Evolutionary conservation across 2,329 filamentous ascomycete species (phyloP), one percentile per base, ranked within the genome.

Genomic region (Trematosphaeria pertusa): DNA sequence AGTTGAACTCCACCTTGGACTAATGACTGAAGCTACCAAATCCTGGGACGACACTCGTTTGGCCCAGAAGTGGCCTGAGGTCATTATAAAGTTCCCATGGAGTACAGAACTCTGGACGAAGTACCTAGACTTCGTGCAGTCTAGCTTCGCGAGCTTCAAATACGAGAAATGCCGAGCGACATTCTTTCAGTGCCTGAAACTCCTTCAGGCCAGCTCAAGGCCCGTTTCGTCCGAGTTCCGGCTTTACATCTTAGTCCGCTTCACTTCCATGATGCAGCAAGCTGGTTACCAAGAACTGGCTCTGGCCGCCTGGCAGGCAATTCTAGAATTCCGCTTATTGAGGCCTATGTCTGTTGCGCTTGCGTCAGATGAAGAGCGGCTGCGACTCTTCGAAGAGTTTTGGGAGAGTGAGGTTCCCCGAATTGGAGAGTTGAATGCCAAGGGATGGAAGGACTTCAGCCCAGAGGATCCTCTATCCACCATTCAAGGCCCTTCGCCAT

Each of bases 341-440:
- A 77, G 77, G 3, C 85, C 88, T n/a, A 76, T 77, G 4, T 84
- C 86, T 4, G 20, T 43, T 17, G 15, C 26, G 10, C 19, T 40
- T 1, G 1, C 19, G 0, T n/a, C 37, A 22, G 22, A 21, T 1
- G 10, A 18, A 34, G 38, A 55, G 15, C 33, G 31, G 2, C 2
- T 54, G 4, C 32, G 15, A 3, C 31, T 33, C 17, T 88, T 96
- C 51, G 76, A 82, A 37, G 80, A 86, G 2, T 96, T 94, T 54
- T 97, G 94, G 94, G 91, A 96, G 48, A 89, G 85, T 46, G 93
- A 97, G 64, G 79, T 84, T 0, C 77, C 88, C 0, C 83, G 93
- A 5, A 81, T 96, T 43, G 93, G 93, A 8, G 93, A 97, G 58
- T 62, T 73, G 1, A 78, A 76, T 2, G 86, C 90, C 2, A 77